Conservation (phyloP, 164 flowering plant species). For the Umbilicus rupestris region DNA sequence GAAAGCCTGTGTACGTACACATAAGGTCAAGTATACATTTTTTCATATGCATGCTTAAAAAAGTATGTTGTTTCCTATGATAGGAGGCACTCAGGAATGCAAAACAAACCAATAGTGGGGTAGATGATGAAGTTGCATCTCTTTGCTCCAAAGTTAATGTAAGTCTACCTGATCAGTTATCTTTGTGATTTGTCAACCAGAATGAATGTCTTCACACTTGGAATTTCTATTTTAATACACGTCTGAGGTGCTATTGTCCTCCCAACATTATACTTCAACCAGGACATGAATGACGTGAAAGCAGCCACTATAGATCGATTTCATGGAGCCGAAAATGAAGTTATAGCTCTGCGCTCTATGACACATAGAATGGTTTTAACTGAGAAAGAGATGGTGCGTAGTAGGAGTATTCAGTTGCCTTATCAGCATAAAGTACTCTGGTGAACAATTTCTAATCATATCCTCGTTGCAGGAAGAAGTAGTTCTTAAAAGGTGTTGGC, state of each 20-base stretch:
- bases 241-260: not conserved
- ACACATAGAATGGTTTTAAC: conserved; percentile 90
- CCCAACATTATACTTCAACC: conserved; percentile 11
- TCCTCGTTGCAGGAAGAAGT: conserved; percentile 74
- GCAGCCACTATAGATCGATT: conserved; percentile 47
- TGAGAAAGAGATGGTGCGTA: conserved; percentile 85
- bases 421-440: not conserved
- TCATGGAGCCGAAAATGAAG: conserved; percentile 75
- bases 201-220: not conserved
- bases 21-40: not conserved
- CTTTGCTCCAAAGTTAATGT: conserved; percentile 68
- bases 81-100: conserved; percentile 88
- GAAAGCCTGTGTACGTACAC: not conserved
- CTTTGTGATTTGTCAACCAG: not conserved
- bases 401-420: not conserved
- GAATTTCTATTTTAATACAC: not conserved
- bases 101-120: conserved; percentile 48
- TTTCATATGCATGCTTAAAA: not conserved
- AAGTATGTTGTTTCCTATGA: not conserved
- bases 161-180: not conserved
- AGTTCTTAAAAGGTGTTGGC: conserved; percentile 98
- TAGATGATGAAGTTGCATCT: conserved; percentile 49
- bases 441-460: not conserved
- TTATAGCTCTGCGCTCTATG: conserved; percentile 72
- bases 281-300: conserved; percentile 59